A percentile compares a stretch with the other conserved stretches of the same genome.
phyloP scores from a whole-genome alignment of 495 filamentous ascomycete species.

The Penicillium ucsense region DNA sequence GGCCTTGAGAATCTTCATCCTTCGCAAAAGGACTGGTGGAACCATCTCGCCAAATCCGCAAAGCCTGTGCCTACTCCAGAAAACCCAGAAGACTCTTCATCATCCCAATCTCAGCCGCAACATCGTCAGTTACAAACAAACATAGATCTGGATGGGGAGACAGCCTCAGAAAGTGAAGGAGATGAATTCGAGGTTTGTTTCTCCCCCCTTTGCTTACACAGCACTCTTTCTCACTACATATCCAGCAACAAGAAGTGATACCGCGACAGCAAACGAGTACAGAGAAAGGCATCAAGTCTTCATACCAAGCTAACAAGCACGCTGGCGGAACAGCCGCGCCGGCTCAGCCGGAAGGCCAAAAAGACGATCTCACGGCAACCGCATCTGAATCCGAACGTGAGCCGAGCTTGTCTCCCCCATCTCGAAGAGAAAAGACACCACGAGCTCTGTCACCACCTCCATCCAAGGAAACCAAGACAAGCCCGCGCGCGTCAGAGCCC shows the following conservation, averaged over 20 bases:
- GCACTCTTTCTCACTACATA: conserved; percentile 2
- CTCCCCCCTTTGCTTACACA: neutral
- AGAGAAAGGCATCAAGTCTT: neutral
- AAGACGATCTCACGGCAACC: conserved; percentile 10
- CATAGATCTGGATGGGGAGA: conserved; percentile 9
- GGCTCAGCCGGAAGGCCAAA: neutral
- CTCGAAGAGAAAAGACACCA: conserved; percentile 1
- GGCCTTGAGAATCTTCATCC: conserved; percentile 7
- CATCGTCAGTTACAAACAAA: neutral
- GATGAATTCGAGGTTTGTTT: conserved; percentile 32
- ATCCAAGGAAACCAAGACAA: conserved; percentile 1
- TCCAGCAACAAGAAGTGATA: conserved; percentile 31
- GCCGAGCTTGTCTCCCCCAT: conserved; percentile 2
- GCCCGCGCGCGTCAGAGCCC: conserved; percentile 1
- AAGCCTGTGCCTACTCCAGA: conserved; percentile 1
- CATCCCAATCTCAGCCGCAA: neutral
- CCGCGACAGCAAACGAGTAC: conserved; percentile 16
- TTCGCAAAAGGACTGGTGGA: conserved; percentile 33
- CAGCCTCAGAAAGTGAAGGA: conserved; percentile 16
- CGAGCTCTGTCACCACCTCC: neutral
- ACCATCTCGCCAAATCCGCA: conserved; percentile 9
- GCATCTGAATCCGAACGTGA: conserved; percentile 14
- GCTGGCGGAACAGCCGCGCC: conserved; percentile 1
- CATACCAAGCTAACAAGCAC: neutral
- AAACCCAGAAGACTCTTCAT: neutral